Evolutionary conservation across 2,329 filamentous ascomycete species (phyloP).

Genomic region (Fusarium falciforme): DNA sequence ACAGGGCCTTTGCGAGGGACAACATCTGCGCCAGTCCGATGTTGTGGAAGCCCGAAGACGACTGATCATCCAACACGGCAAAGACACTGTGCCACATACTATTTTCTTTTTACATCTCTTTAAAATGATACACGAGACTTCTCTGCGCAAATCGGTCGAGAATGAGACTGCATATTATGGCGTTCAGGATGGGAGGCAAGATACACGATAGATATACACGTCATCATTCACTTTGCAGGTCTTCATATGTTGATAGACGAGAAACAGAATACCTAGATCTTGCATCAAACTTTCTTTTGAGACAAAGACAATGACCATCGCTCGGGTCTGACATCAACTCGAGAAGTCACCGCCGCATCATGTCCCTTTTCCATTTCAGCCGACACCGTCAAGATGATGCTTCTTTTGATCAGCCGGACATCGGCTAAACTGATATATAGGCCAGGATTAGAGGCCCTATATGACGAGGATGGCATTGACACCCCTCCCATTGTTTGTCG

Average conservation of each 20-base stretch:
- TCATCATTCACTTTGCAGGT: background rate
- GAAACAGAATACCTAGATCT: background rate
- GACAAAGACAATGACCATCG: background rate
- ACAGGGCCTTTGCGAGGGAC: slow-evolving; percentile 64
- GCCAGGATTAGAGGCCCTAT: background rate
- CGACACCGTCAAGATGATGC: background rate
- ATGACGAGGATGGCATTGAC: background rate
- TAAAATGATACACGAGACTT: background rate
- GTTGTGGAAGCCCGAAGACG: slow-evolving; percentile 43
- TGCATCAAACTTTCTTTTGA: background rate
- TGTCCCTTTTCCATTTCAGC: background rate
- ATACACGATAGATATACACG: background rate
- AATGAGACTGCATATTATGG: background rate
- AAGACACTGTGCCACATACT: background rate
- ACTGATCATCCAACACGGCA: background rate
- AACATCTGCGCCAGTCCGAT: slow-evolving; percentile 56
- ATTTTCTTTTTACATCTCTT: background rate
- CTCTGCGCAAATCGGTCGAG: background rate
- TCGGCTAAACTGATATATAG: background rate
- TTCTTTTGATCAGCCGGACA: background rate
- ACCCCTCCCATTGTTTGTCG: background rate
- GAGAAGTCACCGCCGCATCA: background rate
- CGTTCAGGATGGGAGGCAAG: background rate
- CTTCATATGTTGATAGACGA: background rate
- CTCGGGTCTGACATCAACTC: background rate